These are phyloP conservation scores for Annona squamosa DNA, from an alignment of 164 flowering plant species.

Conservation along the genomic window DNA sequence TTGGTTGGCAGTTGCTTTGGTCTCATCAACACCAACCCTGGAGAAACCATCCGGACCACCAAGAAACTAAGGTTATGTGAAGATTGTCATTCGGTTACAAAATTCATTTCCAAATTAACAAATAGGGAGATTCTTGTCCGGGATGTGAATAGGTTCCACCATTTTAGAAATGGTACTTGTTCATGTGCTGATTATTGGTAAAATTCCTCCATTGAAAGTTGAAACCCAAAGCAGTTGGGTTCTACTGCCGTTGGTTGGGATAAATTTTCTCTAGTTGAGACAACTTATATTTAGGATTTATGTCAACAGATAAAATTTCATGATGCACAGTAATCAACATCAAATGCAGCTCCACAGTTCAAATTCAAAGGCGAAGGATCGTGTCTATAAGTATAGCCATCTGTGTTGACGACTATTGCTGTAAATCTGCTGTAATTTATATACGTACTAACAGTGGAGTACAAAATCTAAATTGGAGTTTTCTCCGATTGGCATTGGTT, in stretches of 20 bases:
- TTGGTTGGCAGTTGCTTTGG: conserved; percentile 77
- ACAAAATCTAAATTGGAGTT: too few species aligned
- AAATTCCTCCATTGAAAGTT: too few species aligned
- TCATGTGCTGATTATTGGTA: conserved; percentile 91
- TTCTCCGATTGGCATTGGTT: too few species aligned
- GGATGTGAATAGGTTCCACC: conserved; percentile 77
- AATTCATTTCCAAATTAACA: conserved; percentile 61
- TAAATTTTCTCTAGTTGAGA: background rate
- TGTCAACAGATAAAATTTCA: background rate
- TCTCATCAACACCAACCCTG: conserved; percentile 49
- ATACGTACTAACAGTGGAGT: background rate
- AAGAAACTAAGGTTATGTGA: conserved; percentile 83
- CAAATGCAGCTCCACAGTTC: background rate
- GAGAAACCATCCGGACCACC: conserved; percentile 63
- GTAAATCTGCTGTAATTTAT: conserved; percentile 1
- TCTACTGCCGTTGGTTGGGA: too few species aligned
- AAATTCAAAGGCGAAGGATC: background rate
- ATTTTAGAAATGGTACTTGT: conserved; percentile 70
- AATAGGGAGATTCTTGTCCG: conserved; percentile 71
- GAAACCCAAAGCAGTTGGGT: too few species aligned
- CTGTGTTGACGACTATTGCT: background rate
- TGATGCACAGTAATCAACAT: background rate
- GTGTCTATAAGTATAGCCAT: background rate
- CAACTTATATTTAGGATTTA: background rate
- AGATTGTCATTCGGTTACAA: conserved; percentile 79